Evolutionary conservation across 805 yeast species (phyloP).

Genomic region (Wickerhamomyces rabaulensis): DNA sequence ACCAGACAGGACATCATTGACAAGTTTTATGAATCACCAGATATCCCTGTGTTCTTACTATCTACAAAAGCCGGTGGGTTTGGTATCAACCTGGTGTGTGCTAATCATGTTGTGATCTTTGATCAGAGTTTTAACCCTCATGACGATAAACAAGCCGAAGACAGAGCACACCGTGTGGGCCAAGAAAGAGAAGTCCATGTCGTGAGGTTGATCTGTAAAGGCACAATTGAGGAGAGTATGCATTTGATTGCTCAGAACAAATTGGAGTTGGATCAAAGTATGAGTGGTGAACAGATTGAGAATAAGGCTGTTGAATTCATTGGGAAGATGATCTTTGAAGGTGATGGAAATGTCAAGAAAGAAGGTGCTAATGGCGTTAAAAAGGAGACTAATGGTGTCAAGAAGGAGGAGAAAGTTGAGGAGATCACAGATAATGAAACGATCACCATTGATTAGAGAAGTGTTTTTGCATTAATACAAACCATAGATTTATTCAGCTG

Average conservation of each 20-base stretch:
- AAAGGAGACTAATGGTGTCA: background rate
- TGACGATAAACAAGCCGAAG: slow-evolving; percentile 98
- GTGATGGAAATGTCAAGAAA: too few species aligned
- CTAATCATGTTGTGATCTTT: slow-evolving; percentile 84
- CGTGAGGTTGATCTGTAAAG: slow-evolving; percentile 61
- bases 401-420: background rate
- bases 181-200: slow-evolving; percentile 83
- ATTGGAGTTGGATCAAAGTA: slow-evolving; percentile 65
- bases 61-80: slow-evolving; percentile 99
- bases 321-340: slow-evolving; percentile 40
- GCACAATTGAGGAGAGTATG: slow-evolving; percentile 87
- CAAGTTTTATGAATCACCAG: slow-evolving; percentile 73
- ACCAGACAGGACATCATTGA: slow-evolving; percentile 90
- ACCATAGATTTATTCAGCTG: background rate
- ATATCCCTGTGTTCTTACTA: slow-evolving; percentile 79
- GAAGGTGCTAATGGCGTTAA: background rate
- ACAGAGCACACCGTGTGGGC: slow-evolving; percentile 96
- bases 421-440: background rate
- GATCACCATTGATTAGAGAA: slow-evolving; percentile 4
- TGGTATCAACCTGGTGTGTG: slow-evolving; percentile 94
- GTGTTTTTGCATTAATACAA: background rate
- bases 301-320: slow-evolving; percentile 17
- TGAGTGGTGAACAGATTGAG: slow-evolving; percentile 27
- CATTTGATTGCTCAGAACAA: slow-evolving; percentile 83
- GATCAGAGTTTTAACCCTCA: slow-evolving; percentile 97